These are phyloP conservation scores for Zygosaccharomyces lentus DNA, from an alignment of 805 yeast genomes.

Conservation along the genomic window DNA sequence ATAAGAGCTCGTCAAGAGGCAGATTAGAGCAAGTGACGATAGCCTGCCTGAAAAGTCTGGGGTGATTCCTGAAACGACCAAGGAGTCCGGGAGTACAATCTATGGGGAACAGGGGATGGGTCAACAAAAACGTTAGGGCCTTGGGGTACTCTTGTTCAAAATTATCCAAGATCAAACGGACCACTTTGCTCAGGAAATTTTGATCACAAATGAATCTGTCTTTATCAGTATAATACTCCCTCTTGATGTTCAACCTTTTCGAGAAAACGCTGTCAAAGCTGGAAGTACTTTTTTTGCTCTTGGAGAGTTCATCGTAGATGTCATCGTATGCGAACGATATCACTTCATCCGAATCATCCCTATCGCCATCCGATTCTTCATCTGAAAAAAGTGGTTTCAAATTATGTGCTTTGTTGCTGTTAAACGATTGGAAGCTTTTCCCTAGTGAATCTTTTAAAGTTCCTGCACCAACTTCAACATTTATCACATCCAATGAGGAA, in stretches of 20 bases:
- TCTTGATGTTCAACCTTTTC: slow-evolving; percentile 32
- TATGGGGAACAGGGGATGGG: slow-evolving; percentile 83
- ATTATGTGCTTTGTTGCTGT: neutral
- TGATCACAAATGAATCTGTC: slow-evolving; percentile 61
- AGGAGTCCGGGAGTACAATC: slow-evolving; percentile 53
- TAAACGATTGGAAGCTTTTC: slow-evolving; percentile 40
- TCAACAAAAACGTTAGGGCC: slow-evolving; percentile 66
- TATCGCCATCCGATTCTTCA: slow-evolving; percentile 4
- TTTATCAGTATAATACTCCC: slow-evolving; percentile 55
- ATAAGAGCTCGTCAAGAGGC: slow-evolving; percentile 57
- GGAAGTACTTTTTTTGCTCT: slow-evolving; percentile 18
- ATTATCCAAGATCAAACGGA: slow-evolving; percentile 40
- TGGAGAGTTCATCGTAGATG: slow-evolving; percentile 28
- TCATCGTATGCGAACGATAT: slow-evolving; percentile 19
- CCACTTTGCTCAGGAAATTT: slow-evolving; percentile 46
- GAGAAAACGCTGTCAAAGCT: slow-evolving; percentile 35
- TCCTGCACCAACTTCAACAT: slow-evolving; percentile 61
- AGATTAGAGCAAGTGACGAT: slow-evolving; percentile 73
- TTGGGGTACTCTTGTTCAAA: slow-evolving; percentile 43
- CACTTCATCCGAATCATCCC: slow-evolving; percentile 13
- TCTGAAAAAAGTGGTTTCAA: slow-evolving; percentile 30
- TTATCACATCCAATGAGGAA: slow-evolving; percentile 32
- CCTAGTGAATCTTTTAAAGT: slow-evolving; percentile 67
- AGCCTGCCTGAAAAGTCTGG: slow-evolving; percentile 74
- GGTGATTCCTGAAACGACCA: slow-evolving; percentile 46